Conservation (phyloP, 805 yeast species). For the Barnettozyma pratensis region DNA sequence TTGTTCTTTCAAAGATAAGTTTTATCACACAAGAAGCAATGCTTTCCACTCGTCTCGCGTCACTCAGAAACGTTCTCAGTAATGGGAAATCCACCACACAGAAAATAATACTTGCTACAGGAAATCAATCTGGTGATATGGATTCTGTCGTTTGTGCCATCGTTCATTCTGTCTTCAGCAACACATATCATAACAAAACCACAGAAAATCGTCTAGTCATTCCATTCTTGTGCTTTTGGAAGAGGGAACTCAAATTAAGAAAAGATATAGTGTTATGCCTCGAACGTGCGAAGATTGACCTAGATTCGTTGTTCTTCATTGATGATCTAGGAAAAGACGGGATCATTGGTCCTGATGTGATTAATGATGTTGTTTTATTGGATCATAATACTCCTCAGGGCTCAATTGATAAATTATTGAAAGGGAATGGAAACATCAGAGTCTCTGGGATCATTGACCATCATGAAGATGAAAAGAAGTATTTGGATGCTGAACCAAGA, state of each 20-base stretch:
- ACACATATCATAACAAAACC: conserved; percentile 26
- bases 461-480: conserved; percentile 66
- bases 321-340: conserved; percentile 45
- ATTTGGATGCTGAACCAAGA: conserved; percentile 52
- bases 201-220: conserved; percentile 29
- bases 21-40: neutral
- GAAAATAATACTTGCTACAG: conserved; percentile 46
- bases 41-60: neutral
- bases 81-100: neutral
- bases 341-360: neutral
- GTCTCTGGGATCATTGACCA: conserved; percentile 77
- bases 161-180: conserved; percentile 57
- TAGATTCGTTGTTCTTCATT: conserved; percentile 48
- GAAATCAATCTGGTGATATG: conserved; percentile 84
- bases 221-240: conserved; percentile 76
- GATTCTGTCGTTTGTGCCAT: conserved; percentile 83
- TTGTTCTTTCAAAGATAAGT: too few relatives aligned
- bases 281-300: conserved; percentile 38
- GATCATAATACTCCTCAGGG: conserved; percentile 78
- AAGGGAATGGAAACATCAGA: conserved; percentile 7
- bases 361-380: conserved; percentile 54
- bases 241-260: conserved; percentile 59
- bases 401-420: conserved; percentile 24
- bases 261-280: conserved; percentile 64
- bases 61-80: neutral